phyloP scores from a whole-genome alignment of 2,329 filamentous ascomycete species.

The Nigrospora sphaerica region DNA sequence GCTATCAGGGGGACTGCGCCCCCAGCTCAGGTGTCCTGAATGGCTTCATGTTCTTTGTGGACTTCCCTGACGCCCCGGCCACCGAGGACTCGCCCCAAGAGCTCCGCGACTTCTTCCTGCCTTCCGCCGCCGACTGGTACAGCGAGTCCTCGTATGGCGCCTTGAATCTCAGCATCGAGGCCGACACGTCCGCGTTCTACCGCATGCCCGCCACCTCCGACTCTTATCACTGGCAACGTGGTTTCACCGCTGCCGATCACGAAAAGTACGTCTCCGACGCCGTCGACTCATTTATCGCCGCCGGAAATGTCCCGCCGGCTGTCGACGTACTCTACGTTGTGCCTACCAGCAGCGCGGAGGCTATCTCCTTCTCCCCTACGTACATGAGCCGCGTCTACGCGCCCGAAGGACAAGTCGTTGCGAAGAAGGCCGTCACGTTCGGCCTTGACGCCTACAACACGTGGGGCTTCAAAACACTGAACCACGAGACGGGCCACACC shows the following conservation, averaged over 20 bases:
- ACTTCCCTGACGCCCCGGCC: conserved; percentile 21
- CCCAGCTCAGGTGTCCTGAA: conserved; percentile 21
- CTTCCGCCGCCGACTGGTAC: conserved; percentile 18
- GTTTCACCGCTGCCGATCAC: conserved; percentile 13
- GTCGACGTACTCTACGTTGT: conserved; percentile 22
- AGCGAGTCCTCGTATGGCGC: conserved; percentile 13
- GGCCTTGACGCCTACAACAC: conserved; percentile 21
- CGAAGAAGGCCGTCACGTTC: conserved; percentile 16
- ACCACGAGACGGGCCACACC: conserved; percentile 30
- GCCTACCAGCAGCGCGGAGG: conserved; percentile 15
- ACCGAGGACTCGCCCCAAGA: conserved; percentile 14
- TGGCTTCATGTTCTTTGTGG: conserved; percentile 28
- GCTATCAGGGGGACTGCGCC: conserved; percentile 18
- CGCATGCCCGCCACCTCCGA: conserved; percentile 14
- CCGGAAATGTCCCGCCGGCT: conserved; percentile 6
- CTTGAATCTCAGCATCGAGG: conserved; percentile 9
- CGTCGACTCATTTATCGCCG: conserved; percentile 12
- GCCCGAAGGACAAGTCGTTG: not conserved
- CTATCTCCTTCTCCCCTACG: conserved; percentile 19
- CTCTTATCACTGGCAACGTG: conserved; percentile 19
- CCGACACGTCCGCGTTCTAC: conserved; percentile 16
- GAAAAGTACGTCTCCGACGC: conserved; percentile 21
- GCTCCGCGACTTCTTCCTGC: conserved; percentile 16
- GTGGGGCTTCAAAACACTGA: conserved; percentile 26
- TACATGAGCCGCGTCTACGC: conserved; percentile 16